Conservation (phyloP, 352 stramenopile species). For the Lagenidium sp. region DNA sequence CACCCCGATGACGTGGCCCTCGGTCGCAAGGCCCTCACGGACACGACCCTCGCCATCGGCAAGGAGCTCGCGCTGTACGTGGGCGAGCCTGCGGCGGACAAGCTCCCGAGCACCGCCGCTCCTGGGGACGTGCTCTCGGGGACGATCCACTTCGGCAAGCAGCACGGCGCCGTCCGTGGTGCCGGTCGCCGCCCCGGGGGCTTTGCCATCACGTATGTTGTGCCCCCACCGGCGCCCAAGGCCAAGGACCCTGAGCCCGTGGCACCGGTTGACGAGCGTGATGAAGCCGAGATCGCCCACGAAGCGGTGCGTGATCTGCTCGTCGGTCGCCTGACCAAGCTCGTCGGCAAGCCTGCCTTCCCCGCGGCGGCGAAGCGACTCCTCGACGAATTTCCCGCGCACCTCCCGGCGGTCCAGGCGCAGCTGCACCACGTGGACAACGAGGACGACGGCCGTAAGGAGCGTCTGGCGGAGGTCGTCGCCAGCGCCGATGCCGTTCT, state of each 20-base stretch:
- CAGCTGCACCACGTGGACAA: conserved; percentile 70
- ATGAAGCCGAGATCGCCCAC: conserved; percentile 51
- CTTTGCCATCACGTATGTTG: conserved; percentile 69
- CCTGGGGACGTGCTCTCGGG: conserved; percentile 58
- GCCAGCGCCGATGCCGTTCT: conserved; percentile 48
- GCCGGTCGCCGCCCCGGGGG: conserved; percentile 49
- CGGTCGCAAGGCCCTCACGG: conserved; percentile 42
- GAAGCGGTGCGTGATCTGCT: conserved; percentile 72
- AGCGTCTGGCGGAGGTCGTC: conserved; percentile 42
- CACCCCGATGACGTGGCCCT: conserved; percentile 61
- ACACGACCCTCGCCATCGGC: conserved; percentile 30
- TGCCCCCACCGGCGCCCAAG: conserved; percentile 40
- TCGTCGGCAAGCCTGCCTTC: conserved; percentile 64
- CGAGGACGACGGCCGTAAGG: too few relatives aligned
- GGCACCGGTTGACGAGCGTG: conserved; percentile 55
- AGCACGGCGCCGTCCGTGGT: conserved; percentile 54
- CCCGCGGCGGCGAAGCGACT: conserved; percentile 37
- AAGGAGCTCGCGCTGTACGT: conserved; percentile 71
- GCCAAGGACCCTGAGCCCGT: conserved; percentile 57
- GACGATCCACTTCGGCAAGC: conserved; percentile 68
- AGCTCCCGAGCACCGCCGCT: conserved; percentile 40
- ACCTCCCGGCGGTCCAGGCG: conserved; percentile 53
- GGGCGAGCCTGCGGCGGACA: conserved; percentile 60
- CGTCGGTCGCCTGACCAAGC: conserved; percentile 51
- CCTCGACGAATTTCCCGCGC: conserved; percentile 34